Conservation (phyloP, 1,139 yeast species). For the Magnusiomyces ingens region DNA sequence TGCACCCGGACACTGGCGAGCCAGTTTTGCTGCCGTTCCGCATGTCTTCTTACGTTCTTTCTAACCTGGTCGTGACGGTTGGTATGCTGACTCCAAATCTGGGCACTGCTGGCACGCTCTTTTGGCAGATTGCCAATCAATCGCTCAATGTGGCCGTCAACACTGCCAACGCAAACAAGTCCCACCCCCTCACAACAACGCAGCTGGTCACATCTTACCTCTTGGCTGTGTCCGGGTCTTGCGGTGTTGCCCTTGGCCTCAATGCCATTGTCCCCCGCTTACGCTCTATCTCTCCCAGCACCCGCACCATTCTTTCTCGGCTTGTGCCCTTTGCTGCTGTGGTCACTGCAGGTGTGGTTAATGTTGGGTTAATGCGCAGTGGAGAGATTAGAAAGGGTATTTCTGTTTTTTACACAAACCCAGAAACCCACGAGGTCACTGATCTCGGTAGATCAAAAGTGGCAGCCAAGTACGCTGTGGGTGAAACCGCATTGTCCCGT, state of each 20-base stretch:
- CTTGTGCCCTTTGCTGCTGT: conserved; percentile 98
- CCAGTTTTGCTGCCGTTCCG: conserved; percentile 88
- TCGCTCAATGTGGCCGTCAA: conserved; percentile 93
- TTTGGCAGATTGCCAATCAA: conserved; percentile 98
- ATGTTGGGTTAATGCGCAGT: conserved; percentile 90
- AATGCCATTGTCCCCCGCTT: conserved; percentile 81
- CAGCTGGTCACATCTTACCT: conserved; percentile 75
- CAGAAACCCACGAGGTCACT: conserved; percentile 36
- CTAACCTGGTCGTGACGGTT: conserved; percentile 88
- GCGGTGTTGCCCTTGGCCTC: conserved; percentile 90
- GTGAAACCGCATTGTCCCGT: conserved; percentile 92
- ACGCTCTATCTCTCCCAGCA: conserved; percentile 38
- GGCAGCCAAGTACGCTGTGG: conserved; percentile 90
- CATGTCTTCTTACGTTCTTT: conserved; percentile 92
- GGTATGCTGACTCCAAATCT: conserved; percentile 96
- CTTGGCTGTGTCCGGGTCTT: conserved; percentile 88
- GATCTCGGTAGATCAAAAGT: conserved; percentile 69
- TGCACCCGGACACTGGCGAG: conserved; percentile 94
- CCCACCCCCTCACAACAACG: conserved; percentile 75
- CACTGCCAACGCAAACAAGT: conserved; percentile 91
- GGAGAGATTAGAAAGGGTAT: conserved; percentile 87
- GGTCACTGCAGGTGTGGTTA: conserved; percentile 90
- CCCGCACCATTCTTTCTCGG: conserved; percentile 68
- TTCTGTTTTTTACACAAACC: conserved; percentile 50
- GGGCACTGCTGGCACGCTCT: conserved; percentile 82